Evolutionary conservation across 2,329 filamentous ascomycete species (phyloP).

Genomic region (Chaetothyriales sp.): DNA sequence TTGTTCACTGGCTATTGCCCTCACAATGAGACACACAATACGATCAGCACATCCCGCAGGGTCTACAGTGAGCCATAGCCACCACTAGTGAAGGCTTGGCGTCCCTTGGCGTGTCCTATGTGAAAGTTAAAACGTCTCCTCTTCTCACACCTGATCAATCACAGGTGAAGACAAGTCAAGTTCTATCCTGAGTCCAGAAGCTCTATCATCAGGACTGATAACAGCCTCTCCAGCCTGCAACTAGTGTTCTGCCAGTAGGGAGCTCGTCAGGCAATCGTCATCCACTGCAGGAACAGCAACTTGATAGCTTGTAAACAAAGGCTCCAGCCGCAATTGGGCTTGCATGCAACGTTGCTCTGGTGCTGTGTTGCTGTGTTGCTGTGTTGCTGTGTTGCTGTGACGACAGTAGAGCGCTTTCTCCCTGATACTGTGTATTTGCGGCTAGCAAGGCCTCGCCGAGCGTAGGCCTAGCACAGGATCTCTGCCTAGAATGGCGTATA

Average conservation of each 20-base stretch:
- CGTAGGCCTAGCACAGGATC: not conserved
- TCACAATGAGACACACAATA: too few relatives aligned
- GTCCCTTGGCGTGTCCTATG: too few relatives aligned
- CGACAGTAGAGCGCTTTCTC: not conserved
- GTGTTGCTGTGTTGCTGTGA: not conserved
- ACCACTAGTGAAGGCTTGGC: not conserved
- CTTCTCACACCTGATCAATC: not conserved
- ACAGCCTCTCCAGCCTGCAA: not conserved
- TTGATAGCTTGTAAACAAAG: not conserved
- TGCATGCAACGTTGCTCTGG: not conserved
- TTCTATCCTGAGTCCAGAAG: not conserved
- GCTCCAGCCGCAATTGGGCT: not conserved
- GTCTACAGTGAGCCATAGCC: too few relatives aligned
- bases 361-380: too few relatives aligned
- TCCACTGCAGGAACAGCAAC: not conserved
- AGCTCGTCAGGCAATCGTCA: not conserved
- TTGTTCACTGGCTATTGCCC: too few relatives aligned
- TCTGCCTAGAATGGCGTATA: slow-evolving; percentile 62
- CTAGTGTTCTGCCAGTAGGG: not conserved
- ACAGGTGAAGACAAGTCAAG: not conserved
- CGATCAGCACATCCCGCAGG: too few relatives aligned
- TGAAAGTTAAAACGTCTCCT: too few relatives aligned
- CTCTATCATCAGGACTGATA: not conserved
- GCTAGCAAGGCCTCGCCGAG: not conserved
- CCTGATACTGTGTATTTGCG: not conserved